Evolutionary conservation across 2,329 filamentous ascomycete genomes (phyloP).

Genomic region (Ceratocystis smalleyi): DNA sequence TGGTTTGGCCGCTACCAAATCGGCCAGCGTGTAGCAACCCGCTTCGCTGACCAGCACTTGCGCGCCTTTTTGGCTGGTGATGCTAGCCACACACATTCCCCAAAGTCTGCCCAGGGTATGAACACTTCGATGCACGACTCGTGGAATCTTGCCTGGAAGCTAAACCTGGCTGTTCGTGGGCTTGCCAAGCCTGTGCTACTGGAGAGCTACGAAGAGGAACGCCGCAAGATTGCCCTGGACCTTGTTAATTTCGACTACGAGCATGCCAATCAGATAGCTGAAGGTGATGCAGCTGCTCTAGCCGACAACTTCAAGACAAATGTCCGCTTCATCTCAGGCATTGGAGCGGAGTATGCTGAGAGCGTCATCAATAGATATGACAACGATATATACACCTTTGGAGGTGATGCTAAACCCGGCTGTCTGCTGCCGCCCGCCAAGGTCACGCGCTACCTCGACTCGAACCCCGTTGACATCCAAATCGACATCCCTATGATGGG

Average conservation of each 20-base stretch:
- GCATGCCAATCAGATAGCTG: conserved; percentile 42
- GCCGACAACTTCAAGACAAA: conserved; percentile 56
- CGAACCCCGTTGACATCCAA: conserved; percentile 63
- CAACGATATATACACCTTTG: conserved; percentile 28
- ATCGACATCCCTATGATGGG: conserved; percentile 63
- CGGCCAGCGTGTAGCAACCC: conserved; percentile 53
- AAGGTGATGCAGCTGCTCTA: conserved; percentile 46
- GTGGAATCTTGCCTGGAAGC: conserved; percentile 43
- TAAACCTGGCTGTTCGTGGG: conserved; percentile 38
- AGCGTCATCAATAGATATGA: conserved; percentile 35
- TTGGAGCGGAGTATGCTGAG: conserved; percentile 46
- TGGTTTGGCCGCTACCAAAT: conserved; percentile 63
- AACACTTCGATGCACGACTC: conserved; percentile 48
- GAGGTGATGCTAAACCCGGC: conserved; percentile 35
- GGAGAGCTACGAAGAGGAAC: conserved; percentile 46
- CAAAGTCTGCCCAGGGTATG: conserved; percentile 54
- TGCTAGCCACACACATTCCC: conserved; percentile 56
- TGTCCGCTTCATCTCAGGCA: conserved; percentile 57
- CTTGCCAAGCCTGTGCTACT: conserved; percentile 40
- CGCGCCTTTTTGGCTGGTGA: conserved; percentile 56
- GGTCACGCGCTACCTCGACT: conserved; percentile 59
- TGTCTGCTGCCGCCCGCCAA: conserved; percentile 49
- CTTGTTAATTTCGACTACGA: conserved; percentile 44
- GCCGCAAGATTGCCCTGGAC: conserved; percentile 44
- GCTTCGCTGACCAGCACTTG: conserved; percentile 46